Conservation (phyloP, 2,329 filamentous ascomycete species). For the Botrytis elliptica region DNA sequence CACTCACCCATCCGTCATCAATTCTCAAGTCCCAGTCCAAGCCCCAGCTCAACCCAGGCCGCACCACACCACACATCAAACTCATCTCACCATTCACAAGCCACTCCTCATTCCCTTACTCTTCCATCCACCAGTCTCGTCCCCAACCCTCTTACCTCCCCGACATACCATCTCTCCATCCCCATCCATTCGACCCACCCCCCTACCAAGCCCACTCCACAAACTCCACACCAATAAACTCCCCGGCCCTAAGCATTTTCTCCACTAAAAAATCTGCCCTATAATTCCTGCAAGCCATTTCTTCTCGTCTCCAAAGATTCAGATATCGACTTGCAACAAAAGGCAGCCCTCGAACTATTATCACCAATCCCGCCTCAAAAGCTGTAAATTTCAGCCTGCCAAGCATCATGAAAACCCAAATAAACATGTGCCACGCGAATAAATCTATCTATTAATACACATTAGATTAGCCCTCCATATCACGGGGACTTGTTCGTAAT, state of each 20-base stretch:
- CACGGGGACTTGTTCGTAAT: background rate
- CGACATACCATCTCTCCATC: background rate
- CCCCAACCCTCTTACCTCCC: background rate
- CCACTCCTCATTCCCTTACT: background rate
- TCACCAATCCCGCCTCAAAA: background rate
- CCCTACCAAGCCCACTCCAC: background rate
- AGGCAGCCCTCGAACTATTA: background rate
- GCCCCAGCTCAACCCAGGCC: background rate
- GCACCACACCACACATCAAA: background rate
- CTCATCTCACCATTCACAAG: background rate
- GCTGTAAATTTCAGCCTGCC: background rate
- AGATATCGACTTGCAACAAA: conserved; percentile 26
- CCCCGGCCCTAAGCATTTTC: background rate
- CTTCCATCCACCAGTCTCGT: background rate
- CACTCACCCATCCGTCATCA: background rate
- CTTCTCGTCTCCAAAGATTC: conserved; percentile 24
- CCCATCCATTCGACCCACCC: background rate
- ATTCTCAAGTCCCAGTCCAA: background rate
- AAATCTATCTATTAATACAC: background rate
- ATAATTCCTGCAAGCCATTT: background rate
- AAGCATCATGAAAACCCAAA: background rate
- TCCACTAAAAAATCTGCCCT: conserved; percentile 4
- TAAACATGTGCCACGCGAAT: background rate
- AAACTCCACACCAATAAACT: conserved; percentile 12
- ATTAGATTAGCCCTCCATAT: background rate